Evolutionary conservation across 2,329 filamentous ascomycete genomes (phyloP), one percentile per base, ranked within the genome.

Genomic region (Penicillium digitatum): DNA sequence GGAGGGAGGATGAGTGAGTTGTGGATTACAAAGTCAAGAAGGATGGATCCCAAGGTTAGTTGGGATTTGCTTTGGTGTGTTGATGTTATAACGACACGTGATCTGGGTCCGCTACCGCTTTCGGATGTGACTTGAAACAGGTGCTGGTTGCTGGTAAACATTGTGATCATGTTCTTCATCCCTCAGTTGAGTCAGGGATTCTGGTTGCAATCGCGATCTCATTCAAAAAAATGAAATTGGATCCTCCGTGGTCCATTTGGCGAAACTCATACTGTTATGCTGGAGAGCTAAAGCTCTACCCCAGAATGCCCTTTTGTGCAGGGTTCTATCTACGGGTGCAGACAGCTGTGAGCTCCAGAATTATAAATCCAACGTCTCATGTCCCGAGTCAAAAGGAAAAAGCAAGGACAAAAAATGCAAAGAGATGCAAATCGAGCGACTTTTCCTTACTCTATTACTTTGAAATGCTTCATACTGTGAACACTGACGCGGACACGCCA

Each of bases 291-390:
- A 44, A 43, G 20, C 37, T 26, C 26, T 50, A 50, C 38, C 48
- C 48, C 48, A 12, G 48, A 50, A 32, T 34, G 20, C 37, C 12
- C 45, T 20, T 7, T 40, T 14, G 12, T 27, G 37, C 16, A 35
- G 20, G n/a, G n/a, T n/a, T 40, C 14, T 31, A 12, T 27, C 27
- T 16, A 38, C 40, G 11, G 43, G 16, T 20, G 6, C 26, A 38
- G 24, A 48, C 29, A 53, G 29, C 34, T 52, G 29, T 31, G 3
- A 18, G 32, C 22, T 22, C 8, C 20, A 44, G 27, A 6, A 31
- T 55, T 51, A 26, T 27, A 29, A 45, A 51, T 22, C 10, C 47
- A 54, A 29, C 52, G 26, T 37, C 34, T 39, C 29, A 37, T 24
- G 29, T 54, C 18, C 37, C 45, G 37, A 49, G 37, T 42, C n/a